Percentiles rank a stretch among this genome's conserved stretches.
Evolutionary conservation across 805 yeast genomes (phyloP).

Genomic region (Suhomyces vadensis): DNA sequence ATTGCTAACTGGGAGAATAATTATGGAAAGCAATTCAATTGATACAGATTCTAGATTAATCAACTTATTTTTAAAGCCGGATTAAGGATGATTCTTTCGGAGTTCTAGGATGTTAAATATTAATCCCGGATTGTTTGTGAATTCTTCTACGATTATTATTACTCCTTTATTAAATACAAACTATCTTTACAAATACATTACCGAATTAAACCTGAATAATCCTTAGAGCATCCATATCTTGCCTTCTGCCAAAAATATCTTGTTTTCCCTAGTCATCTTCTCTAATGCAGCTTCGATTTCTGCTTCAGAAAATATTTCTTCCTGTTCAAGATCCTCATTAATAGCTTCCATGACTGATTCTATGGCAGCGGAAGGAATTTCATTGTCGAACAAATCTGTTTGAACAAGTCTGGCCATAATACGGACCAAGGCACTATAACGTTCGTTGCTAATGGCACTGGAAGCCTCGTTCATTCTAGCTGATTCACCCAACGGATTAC

Average conservation of each 20-base stretch:
- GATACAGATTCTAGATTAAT: too few species aligned
- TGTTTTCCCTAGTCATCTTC: constrained; percentile 37
- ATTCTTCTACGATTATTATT: too few species aligned
- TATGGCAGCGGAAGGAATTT: constrained; percentile 31
- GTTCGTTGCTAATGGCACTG: constrained; percentile 30
- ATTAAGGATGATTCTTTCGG: too few species aligned
- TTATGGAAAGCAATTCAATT: too few species aligned
- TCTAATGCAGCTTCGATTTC: constrained; percentile 36
- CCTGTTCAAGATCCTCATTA: constrained; percentile 40
- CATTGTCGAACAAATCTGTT: constrained; percentile 35
- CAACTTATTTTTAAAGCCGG: too few species aligned
- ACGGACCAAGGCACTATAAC: constrained; percentile 32
- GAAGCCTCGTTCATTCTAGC: constrained; percentile 21
- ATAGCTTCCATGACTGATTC: constrained; percentile 33
- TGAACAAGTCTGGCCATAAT: constrained; percentile 33
- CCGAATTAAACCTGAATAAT: constrained; percentile 5
- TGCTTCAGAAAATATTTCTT: constrained; percentile 32
- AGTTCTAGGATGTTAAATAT: too few species aligned
- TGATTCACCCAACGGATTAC: constrained; percentile 28
- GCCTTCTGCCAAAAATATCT: constrained; percentile 40
- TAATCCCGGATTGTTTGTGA: too few species aligned
- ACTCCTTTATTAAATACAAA: background rate
- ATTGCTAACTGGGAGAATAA: too few species aligned
- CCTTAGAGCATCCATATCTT: constrained; percentile 33
- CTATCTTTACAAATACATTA: background rate